Evolutionary conservation across 139 green algal genomes (phyloP).

Genomic region (Coelastrella sp.): DNA sequence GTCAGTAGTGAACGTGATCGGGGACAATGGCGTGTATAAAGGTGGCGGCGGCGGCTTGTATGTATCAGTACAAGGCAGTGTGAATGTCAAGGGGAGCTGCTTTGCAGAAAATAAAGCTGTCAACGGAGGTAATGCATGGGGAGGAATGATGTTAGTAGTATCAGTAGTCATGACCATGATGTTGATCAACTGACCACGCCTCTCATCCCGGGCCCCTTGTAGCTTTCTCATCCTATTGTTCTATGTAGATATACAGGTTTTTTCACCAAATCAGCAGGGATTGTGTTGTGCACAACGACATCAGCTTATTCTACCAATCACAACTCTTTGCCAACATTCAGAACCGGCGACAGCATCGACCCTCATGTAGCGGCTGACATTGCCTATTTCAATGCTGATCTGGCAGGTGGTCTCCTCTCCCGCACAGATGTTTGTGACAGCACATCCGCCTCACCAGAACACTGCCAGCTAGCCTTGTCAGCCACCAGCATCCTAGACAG

Average conservation of each 20-base stretch:
- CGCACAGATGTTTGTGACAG: neutral
- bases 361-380: neutral
- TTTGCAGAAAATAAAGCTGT: constrained; percentile 12
- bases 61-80: neutral
- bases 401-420: constrained; percentile 21
- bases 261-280: too few relatives aligned
- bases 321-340: too few relatives aligned
- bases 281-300: too few relatives aligned
- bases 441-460: too few relatives aligned
- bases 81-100: neutral
- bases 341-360: too few relatives aligned
- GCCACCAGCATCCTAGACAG: neutral
- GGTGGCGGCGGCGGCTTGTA: constrained; percentile 37
- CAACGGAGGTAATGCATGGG: constrained; percentile 26
- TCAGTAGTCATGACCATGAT: too few relatives aligned
- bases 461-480: neutral
- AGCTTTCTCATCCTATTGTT: too few relatives aligned
- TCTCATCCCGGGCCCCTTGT: too few relatives aligned
- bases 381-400: neutral
- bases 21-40: constrained; percentile 24
- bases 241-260: too few relatives aligned
- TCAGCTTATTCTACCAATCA: too few relatives aligned
- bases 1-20: constrained; percentile 2
- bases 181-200: too few relatives aligned
- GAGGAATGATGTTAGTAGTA: neutral